Evolutionary conservation across 1,139 yeast genomes (phyloP).

Genomic region (Yamadazyma buinensis): DNA sequence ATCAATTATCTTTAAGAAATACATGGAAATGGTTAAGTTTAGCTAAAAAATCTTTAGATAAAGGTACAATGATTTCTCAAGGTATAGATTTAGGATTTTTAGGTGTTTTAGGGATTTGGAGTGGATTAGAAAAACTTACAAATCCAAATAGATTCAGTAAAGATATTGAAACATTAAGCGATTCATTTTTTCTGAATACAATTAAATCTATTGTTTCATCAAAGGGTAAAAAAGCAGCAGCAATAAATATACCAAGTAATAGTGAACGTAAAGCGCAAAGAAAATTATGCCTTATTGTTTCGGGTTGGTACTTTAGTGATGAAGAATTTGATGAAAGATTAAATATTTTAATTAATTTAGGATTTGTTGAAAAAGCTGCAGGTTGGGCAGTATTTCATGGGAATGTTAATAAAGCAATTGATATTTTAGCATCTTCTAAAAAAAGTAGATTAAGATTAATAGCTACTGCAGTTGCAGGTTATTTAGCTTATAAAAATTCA

Average conservation of each 20-base stretch:
- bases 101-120: constrained; percentile 91
- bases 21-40: constrained; percentile 90
- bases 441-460: constrained; percentile 67
- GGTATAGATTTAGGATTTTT: constrained; percentile 78
- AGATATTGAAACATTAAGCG: constrained; percentile 30
- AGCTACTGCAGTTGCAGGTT: constrained; percentile 94
- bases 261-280: constrained; percentile 62
- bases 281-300: constrained; percentile 73
- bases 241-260: constrained; percentile 42
- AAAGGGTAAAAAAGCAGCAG: constrained; percentile 43
- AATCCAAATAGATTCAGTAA: constrained; percentile 50
- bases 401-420: constrained; percentile 76
- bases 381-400: constrained; percentile 98
- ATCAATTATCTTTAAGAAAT: constrained; percentile 58
- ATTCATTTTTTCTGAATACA: constrained; percentile 44
- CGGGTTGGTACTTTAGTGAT: constrained; percentile 88
- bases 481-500: constrained; percentile 66
- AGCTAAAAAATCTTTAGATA: constrained; percentile 63
- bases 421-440: constrained; percentile 58
- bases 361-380: constrained; percentile 84
- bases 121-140: constrained; percentile 62
- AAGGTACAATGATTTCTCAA: constrained; percentile 66
- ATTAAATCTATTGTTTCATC: constrained; percentile 39
- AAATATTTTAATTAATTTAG: constrained; percentile 50
- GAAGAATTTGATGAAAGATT: constrained; percentile 73